Evolutionary conservation across 192 early-diverging fungal species (phyloP), one percentile per base, ranked within the genome.

Genomic region (Backusella australiensis): DNA sequence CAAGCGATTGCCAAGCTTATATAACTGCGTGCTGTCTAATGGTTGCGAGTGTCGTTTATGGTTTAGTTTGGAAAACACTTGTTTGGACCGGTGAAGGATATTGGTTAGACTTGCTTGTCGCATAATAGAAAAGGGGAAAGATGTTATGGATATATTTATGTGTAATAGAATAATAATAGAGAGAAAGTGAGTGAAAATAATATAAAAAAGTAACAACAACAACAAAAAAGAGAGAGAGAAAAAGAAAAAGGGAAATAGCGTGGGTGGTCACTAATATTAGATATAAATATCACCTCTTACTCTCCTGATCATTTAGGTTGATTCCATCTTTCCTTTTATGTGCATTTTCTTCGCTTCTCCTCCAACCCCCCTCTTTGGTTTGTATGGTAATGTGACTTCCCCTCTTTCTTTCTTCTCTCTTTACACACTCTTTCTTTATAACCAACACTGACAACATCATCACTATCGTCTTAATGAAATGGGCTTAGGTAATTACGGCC

Each of bases 1-100:
- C 32, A 75, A 66, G 4, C 71, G 65, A 35, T 75, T 76, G 21
- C 59, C 80, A 15, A 32, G 66, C 15, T 78, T 38, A 23, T 70
- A 75, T 26, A 78, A 53, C 6, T 79, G 78, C 1, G n/a, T 36
- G 36, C 34, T 12, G 34, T 69, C 34, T 15, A 44, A 46, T 9
- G 38, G 26, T 15, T 71, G 41, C 8, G 44, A 49, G 15, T 26
- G n/a, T 71, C 42, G 35, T 19, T 71, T 71, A 32, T 71, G 70
- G 23, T 46, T 71, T 29, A 71, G 70, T 46, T 49, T 71, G 23
- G 41, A 71, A 17, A 71, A 17, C 4, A 44, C 70, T 34, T 36
- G 39, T 49, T 71, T 71, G 2, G 70, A 49, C 44, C 70, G 23
- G 42, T 36, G 21, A 32, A 49, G 7, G 7, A 71, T 29, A 49